These are phyloP conservation scores for Fagopyrum homotropicum DNA, from an alignment of 148 eudicot genomes.

Conservation along the genomic window DNA sequence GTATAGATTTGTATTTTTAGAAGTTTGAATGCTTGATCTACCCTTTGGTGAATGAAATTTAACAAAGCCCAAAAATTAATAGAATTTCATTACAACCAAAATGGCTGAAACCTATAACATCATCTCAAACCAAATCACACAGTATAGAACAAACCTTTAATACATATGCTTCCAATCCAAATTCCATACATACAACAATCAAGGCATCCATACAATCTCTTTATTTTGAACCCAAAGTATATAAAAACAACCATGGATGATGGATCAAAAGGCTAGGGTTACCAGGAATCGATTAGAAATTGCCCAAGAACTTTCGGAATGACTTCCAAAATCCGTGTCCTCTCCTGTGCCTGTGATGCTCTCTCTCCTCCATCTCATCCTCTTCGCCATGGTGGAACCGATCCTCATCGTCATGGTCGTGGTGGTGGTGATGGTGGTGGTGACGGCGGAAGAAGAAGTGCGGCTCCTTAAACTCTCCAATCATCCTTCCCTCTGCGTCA, in stretches of 20 bases:
- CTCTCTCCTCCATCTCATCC: conserved; percentile 1
- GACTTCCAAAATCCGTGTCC: conserved; percentile 1
- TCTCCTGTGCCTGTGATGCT: conserved; percentile 11
- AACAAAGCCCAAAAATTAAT: too few species aligned
- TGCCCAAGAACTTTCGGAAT: conserved; percentile 5
- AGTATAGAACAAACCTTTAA: not conserved
- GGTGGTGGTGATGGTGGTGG: conserved; percentile 7
- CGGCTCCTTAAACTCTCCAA: conserved; percentile 10
- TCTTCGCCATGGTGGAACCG: not conserved
- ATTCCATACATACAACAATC: not conserved
- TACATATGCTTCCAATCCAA: not conserved
- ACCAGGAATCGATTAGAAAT: not conserved
- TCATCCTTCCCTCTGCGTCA: not conserved
- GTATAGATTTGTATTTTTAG: too few species aligned
- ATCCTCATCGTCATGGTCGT: not conserved
- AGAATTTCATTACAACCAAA: not conserved
- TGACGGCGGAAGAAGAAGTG: conserved; percentile 8
- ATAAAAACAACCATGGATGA: too few species aligned
- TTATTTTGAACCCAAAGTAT: not conserved
- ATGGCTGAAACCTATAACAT: not conserved
- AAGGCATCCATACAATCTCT: not conserved
- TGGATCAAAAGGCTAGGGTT: not conserved
- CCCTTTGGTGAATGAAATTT: too few species aligned
- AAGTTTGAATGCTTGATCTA: too few species aligned
- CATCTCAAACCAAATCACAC: not conserved